Percentiles rank a stretch among this genome's conserved stretches.
phyloP scores from a whole-genome alignment of 495 filamentous ascomycete species.

The Hypoxylon rickii region DNA sequence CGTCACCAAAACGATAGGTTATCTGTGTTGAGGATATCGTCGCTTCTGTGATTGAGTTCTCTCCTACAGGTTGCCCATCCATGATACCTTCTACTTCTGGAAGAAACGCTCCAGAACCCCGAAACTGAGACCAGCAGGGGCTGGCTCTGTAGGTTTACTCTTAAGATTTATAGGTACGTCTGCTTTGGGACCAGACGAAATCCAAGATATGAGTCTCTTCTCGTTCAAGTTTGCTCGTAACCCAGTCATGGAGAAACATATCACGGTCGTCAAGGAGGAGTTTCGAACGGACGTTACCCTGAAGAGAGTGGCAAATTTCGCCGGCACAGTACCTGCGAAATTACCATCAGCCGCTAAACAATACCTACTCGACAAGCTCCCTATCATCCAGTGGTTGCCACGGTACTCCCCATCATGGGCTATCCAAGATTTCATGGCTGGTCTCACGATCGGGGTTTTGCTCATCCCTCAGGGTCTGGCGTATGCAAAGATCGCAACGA shows the following conservation, averaged over 20 bases:
- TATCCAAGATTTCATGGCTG: conserved; percentile 54
- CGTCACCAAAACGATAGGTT: conserved; percentile 20
- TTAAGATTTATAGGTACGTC: conserved; percentile 20
- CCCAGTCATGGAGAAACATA: conserved; percentile 21
- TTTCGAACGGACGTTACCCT: conserved; percentile 43
- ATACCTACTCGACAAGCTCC: conserved; percentile 56
- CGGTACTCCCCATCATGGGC: conserved; percentile 54
- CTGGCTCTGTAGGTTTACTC: conserved; percentile 13
- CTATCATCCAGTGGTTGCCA: conserved; percentile 58
- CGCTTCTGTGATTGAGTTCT: conserved; percentile 8
- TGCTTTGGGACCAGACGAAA: conserved; percentile 12
- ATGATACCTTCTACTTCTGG: conserved; percentile 36
- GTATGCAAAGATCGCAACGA: conserved; percentile 58
- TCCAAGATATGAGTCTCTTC: background rate
- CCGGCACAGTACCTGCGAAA: conserved; percentile 33
- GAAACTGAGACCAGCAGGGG: background rate
- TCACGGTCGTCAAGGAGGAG: conserved; percentile 31
- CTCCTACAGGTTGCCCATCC: background rate
- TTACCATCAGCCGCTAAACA: conserved; percentile 46
- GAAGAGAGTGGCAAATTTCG: conserved; percentile 41
- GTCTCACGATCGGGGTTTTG: conserved; percentile 56
- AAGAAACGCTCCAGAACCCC: conserved; percentile 13
- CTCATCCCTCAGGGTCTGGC: conserved; percentile 57
- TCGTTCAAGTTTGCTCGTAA: background rate
- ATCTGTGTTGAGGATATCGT: conserved; percentile 10